Conservation (phyloP, 2,329 filamentous ascomycete genomes). For the Nemania sp. region DNA sequence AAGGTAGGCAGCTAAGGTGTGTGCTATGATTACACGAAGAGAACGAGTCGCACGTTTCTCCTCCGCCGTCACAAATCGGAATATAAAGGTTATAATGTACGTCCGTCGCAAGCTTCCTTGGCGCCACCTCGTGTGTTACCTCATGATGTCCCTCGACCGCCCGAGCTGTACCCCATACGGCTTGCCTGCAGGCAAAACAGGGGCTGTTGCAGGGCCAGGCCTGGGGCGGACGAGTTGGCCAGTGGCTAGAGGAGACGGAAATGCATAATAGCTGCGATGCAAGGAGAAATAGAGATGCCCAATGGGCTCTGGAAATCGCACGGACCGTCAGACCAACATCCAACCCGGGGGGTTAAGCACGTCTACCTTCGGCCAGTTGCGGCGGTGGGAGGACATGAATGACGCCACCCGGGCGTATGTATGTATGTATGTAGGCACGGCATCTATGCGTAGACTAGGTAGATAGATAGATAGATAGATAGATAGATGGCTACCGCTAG, state of each 20-base stretch:
- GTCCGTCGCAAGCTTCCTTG: slow-evolving; percentile 10
- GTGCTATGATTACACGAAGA: not conserved
- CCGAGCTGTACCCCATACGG: slow-evolving; percentile 27
- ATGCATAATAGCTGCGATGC: slow-evolving; percentile 21
- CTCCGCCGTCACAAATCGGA: slow-evolving; percentile 5
- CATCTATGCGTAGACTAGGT: no score
- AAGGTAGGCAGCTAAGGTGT: not conserved
- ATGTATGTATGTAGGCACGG: no score
- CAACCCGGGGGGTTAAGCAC: slow-evolving; percentile 29
- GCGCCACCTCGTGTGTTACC: slow-evolving; percentile 22
- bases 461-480: no score
- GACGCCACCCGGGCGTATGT: slow-evolving; percentile 24
- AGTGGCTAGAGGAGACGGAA: slow-evolving; percentile 21
- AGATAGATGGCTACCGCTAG: no score
- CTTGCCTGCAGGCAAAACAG: slow-evolving; percentile 28
- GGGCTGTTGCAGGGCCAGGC: slow-evolving; percentile 23
- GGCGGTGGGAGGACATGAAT: slow-evolving; percentile 22
- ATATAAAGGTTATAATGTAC: slow-evolving; percentile 22
- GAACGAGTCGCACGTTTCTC: not conserved
- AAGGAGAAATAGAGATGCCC: slow-evolving; percentile 28
- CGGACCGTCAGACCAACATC: slow-evolving; percentile 31
- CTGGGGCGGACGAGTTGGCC: slow-evolving; percentile 6
- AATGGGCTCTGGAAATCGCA: slow-evolving; percentile 31
- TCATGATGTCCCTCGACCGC: slow-evolving; percentile 26
- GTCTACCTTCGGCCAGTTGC: slow-evolving; percentile 39